Evolutionary conservation across 2,329 filamentous ascomycete species (phyloP), one percentile per base, ranked within the genome.

Genomic region (Penicillium thymicola): DNA sequence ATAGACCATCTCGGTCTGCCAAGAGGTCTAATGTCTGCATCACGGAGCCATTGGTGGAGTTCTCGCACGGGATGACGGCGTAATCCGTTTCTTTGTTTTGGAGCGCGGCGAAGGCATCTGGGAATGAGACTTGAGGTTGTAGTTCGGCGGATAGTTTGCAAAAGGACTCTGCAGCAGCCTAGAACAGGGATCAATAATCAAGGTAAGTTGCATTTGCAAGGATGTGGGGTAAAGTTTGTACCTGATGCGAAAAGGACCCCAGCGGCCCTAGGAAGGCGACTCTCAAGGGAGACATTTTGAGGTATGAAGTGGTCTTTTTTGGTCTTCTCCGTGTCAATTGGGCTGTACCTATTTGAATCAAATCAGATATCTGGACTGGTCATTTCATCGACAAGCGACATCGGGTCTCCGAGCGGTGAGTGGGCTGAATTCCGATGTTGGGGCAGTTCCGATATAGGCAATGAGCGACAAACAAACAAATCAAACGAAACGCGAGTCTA

Each of bases 11-110:
- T 27, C 89, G 81, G 75, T 96, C 91, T 63, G 90, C 90, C 58
- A 99, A 85, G 62, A 93, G 85, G 75, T 97, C 92, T 25, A 97
- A 83, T 0, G 92, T 96, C 73, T 91, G 89, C 54, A 94, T 86
- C 48, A 99, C 94, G 53, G 89, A 88, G 68, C 94, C 94, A 74
- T 97, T 96, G 70, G 90, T 93, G 40, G 90, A 95, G 79, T 99
- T 99, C 72, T 97, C 93, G 75, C 96, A 92, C 7, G 94, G 94
- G 2, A 97, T 89, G 32, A 97, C 89, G 64, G 92, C 94, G 55
- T 87, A 87, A 51, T 82, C 75, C 0, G 84, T 85, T 43, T 78
- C 71, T 56, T 84, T 82, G 37, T 81, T 79, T 68, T 95, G 90
- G 6, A 96, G 89, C 16, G 86, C 82, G 49, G 86, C 80, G 73